phyloP scores from a whole-genome alignment of 164 flowering plant genomes.

The Vitis amurensis region DNA sequence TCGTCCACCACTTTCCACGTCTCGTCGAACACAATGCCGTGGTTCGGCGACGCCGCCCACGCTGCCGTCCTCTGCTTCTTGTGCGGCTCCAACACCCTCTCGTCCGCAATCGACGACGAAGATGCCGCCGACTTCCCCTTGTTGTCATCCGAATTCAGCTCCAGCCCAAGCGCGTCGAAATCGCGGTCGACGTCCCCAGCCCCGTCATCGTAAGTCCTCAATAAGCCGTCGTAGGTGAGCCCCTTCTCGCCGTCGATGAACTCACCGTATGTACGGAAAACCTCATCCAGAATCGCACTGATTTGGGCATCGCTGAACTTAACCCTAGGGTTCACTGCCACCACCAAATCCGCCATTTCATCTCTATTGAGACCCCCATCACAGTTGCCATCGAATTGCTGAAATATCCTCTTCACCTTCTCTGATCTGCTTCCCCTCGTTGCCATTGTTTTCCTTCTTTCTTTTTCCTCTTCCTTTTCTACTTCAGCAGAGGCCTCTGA shows the following conservation, averaged over 20 bases:
- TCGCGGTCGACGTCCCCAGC: slow-evolving; percentile 99
- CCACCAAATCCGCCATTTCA: slow-evolving; percentile 94
- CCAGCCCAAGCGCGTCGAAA: slow-evolving; percentile 81
- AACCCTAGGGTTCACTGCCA: slow-evolving; percentile 97
- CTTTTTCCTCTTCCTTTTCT: background rate
- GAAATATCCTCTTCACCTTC: slow-evolving; percentile 90
- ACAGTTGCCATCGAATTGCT: slow-evolving; percentile 73
- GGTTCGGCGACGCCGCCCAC: slow-evolving; percentile 92
- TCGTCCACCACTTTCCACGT: slow-evolving; percentile 97
- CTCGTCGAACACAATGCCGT: slow-evolving; percentile 88
- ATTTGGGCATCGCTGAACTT: slow-evolving; percentile 96
- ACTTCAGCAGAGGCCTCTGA: background rate
- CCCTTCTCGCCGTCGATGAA: slow-evolving; percentile 87
- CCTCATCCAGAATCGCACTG: slow-evolving; percentile 93
- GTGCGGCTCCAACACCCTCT: slow-evolving; percentile 51
- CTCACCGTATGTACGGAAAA: slow-evolving; percentile 84
- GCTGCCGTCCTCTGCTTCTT: slow-evolving; percentile 82
- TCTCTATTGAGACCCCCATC: slow-evolving; percentile 90
- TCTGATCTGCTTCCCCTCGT: slow-evolving; percentile 82
- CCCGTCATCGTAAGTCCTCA: slow-evolving; percentile 95
- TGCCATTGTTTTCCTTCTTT: slow-evolving; percentile 27
- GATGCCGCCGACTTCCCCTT: slow-evolving; percentile 48
- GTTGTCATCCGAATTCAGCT: slow-evolving; percentile 33
- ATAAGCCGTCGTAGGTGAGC: slow-evolving; percentile 71
- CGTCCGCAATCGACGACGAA: slow-evolving; percentile 67